Base-by-base conservation (phyloP, 805 yeast genomes). In the Suhomyces sp. region DNA sequence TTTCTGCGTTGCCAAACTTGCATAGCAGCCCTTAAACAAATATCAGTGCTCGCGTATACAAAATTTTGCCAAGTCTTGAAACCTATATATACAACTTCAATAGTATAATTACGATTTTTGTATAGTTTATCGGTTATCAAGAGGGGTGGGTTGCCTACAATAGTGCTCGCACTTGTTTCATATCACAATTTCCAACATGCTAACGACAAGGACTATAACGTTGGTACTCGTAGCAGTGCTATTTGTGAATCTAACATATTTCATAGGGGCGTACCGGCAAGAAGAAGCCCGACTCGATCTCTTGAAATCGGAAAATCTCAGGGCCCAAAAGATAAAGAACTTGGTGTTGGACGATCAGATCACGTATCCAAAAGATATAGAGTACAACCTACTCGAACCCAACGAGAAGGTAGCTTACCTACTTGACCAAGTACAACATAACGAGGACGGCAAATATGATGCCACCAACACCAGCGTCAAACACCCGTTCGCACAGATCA, bases 281-380 rank as follows among this genome's bases (percentile, higher is more conserved):
- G 57, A 63, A 46, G 67, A 64, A 49, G 43, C 52, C 12, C 52
- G 55, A 33, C 46, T 60, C 43, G 48, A 50, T 33, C 47, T 57
- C 37, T 52, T 59, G 21, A 65, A 57, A 17, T 21, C 55, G 10
- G 43, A 55, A 5, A 62, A 57, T 43, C 27, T 48, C 3, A 51
- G 56, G 7, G 29, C 57, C 15, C 52, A 53, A 15, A 48, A n/a
- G 21, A 27, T 35, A 19, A 15, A 25, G 19, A 43, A 57, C 24
- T 62, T 56, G 46, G 43, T 51, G 6, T 59, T 63, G n/a, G 68
- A 66, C 43, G 67, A 62, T 47, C 57, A 57, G 44, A 53, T 60
- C 5, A 21, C 47, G 17, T 54, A 51, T 15, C 58, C 24, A 1
- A 13, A 31, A 7, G 58, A 56, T n/a, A 50, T 48, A 13, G 47